Base-by-base conservation (phyloP, 805 yeast species). In the Candida multigemmis region DNA sequence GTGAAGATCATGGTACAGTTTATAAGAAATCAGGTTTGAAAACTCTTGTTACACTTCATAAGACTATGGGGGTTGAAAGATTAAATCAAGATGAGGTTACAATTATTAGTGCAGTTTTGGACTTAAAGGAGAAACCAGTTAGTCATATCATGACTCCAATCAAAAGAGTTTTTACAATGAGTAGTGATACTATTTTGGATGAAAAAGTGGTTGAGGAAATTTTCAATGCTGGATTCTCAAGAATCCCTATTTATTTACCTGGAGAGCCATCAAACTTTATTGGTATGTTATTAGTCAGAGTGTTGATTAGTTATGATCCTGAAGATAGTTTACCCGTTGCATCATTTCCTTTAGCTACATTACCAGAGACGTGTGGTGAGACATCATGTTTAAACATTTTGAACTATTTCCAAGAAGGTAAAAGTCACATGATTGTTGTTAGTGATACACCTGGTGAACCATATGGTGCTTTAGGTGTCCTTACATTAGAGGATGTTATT, bases 331-430 rank as follows among this genome's bases (percentile, higher is more conserved):
- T 83, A 28, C 95, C 96, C 0, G 91, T 91, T 16, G 83, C 94
- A 1, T 74, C 86, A 8, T 89, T 89, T 63, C 96, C 97, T 6
- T 66, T 89, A 42, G 97, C 97, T 2, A 91, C 97, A 0, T 66
- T 89, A 24, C 98, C 98, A 0, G 97, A 89, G 56, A 89, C 98
- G 0, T 74, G 80, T 2, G 79, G 84, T 13, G 86, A 80, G 27
- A 87, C 97, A 4, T 85, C 96, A 5, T 89, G 97, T 53, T 65
- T 89, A 47, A 89, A 91, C 54, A 87, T 89, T 39, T 67, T 89
- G 46, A 89, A 89, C 53, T 89, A 89, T 56, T 89, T 91, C 67
- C 98, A 89, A 53, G 96, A 89, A 52, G 98, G 98, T 35, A 87
- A 86, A 53, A 79, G 94, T 2, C 98, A 89, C 55, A 89, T 89